phyloP scores from a whole-genome alignment of 2,329 filamentous ascomycete genomes.

The Aspergillus puulaauensis region DNA sequence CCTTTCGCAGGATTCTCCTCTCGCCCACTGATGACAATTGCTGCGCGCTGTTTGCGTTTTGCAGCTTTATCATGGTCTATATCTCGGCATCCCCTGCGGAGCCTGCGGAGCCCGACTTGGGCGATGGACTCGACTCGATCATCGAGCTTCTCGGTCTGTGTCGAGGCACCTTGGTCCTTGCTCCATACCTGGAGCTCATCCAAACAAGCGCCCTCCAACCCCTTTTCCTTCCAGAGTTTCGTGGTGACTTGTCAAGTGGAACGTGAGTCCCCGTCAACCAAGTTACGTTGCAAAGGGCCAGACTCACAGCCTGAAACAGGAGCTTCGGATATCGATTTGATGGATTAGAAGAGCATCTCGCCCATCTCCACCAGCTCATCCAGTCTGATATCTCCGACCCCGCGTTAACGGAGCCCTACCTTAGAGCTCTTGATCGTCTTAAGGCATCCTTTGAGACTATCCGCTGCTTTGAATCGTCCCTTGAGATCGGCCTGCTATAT shows the following conservation, averaged over 20 bases:
- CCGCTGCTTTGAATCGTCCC: neutral
- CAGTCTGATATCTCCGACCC: neutral
- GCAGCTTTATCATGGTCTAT: conserved; percentile 11
- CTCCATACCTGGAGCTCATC: neutral
- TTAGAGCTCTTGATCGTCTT: neutral
- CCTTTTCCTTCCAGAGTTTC: neutral
- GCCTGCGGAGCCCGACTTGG: neutral
- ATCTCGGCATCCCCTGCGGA: conserved; percentile 6
- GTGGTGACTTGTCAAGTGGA: neutral
- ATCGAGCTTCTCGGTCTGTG: conserved; percentile 8
- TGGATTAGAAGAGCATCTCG: neutral
- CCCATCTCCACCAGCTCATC: neutral
- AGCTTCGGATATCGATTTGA: too few species aligned
- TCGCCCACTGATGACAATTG: conserved; percentile 8
- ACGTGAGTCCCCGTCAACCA: neutral
- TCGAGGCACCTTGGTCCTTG: conserved; percentile 7
- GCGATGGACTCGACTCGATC: neutral
- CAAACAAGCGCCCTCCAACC: neutral
- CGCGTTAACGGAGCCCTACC: neutral
- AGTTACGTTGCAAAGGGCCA: neutral
- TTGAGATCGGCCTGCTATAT: conserved; percentile 11
- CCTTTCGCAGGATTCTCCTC: conserved; percentile 4
- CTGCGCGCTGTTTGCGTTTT: conserved; percentile 9
- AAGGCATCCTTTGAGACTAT: neutral
- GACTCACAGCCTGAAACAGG: neutral